Percentiles rank a stretch among this genome's conserved stretches.
Conservation (phyloP, 768 basidiomycete genomes). For the Lyophyllum semitale region DNA sequence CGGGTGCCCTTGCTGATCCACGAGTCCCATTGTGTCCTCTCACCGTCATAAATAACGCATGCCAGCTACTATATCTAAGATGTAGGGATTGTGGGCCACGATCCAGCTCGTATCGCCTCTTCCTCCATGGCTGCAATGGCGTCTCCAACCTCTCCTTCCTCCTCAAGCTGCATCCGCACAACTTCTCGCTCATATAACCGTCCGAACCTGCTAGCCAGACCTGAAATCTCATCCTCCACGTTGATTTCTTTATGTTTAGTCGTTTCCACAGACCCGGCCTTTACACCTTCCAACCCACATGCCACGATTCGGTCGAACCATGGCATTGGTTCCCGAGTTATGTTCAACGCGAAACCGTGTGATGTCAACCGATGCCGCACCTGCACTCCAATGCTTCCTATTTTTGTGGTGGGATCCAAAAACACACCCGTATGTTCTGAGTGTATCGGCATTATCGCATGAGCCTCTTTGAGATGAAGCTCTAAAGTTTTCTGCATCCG, state of each 20-base stretch:
- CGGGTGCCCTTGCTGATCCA: too few species aligned
- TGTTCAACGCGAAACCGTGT: slow-evolving; percentile 93
- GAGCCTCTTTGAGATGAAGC: slow-evolving; percentile 56
- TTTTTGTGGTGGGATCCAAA: slow-evolving; percentile 74
- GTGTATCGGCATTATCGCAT: slow-evolving; percentile 56
- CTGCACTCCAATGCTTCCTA: slow-evolving; percentile 96
- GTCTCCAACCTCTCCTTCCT: slow-evolving; percentile 48
- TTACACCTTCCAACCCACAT: slow-evolving; percentile 86
- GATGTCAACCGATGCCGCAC: slow-evolving; percentile 92
- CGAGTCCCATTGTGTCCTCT: not conserved
- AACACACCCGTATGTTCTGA: slow-evolving; percentile 93
- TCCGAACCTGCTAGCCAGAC: slow-evolving; percentile 50
- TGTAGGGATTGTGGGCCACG: slow-evolving; percentile 37
- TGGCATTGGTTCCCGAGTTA: slow-evolving; percentile 73
- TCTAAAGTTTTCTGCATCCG: slow-evolving; percentile 75
- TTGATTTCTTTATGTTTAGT: slow-evolving; percentile 39
- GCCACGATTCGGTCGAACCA: slow-evolving; percentile 93
- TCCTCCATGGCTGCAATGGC: slow-evolving; percentile 49
- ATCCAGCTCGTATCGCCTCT: slow-evolving; percentile 41
- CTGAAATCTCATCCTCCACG: slow-evolving; percentile 54
- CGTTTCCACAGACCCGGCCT: slow-evolving; percentile 66
- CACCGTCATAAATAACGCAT: not conserved
- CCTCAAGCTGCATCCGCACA: slow-evolving; percentile 39
- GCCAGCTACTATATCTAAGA: not conserved
- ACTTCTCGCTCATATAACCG: slow-evolving; percentile 50